phyloP scores from a whole-genome alignment of 176 grass and related monocot genomes.

The Otatea glauca region DNA sequence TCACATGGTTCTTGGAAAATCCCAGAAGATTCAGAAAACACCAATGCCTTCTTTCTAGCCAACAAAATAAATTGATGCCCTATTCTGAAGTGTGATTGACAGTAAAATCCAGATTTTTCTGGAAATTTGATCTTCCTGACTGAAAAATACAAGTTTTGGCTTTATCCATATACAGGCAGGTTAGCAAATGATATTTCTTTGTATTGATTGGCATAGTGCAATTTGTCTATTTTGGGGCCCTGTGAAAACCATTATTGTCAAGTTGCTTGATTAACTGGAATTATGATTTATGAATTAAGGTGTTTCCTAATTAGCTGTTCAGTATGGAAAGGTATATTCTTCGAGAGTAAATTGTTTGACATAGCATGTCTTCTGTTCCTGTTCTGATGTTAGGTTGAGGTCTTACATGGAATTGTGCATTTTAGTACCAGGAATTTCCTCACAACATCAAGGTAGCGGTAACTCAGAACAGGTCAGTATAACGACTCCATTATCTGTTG shows the following conservation, averaged over 20 bases:
- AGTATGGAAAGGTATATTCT: conserved; percentile 14
- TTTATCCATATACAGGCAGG: conserved; percentile 26
- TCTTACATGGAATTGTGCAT: conserved; percentile 99
- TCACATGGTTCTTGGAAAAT: conserved; percentile 17
- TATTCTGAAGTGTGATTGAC: conserved; percentile 31
- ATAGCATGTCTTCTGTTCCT: conserved; percentile 18
- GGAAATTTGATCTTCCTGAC: not conserved
- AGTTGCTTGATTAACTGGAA: conserved; percentile 28
- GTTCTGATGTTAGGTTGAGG: conserved; percentile 65
- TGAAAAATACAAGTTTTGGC: not conserved
- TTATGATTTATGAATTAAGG: conserved; percentile 3
- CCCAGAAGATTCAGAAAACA: not conserved
- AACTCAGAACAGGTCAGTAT: conserved; percentile 59
- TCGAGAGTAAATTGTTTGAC: conserved; percentile 21
- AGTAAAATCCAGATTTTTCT: conserved; percentile 6
- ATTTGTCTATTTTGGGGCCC: not conserved
- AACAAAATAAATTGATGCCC: conserved; percentile 3
- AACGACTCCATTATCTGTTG: conserved; percentile 26
- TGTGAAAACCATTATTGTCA: conserved; percentile 17
- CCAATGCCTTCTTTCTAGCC: not conserved
- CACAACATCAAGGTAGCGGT: conserved; percentile 64
- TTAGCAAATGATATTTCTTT: conserved; percentile 2
- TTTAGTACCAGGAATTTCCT: conserved; percentile 88
- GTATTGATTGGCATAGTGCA: conserved; percentile 17
- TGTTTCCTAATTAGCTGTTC: conserved; percentile 26